Evolutionary conservation across 805 yeast genomes (phyloP), one percentile per base, ranked within the genome.

Genomic region (Saccharomycopsis olivae): DNA sequence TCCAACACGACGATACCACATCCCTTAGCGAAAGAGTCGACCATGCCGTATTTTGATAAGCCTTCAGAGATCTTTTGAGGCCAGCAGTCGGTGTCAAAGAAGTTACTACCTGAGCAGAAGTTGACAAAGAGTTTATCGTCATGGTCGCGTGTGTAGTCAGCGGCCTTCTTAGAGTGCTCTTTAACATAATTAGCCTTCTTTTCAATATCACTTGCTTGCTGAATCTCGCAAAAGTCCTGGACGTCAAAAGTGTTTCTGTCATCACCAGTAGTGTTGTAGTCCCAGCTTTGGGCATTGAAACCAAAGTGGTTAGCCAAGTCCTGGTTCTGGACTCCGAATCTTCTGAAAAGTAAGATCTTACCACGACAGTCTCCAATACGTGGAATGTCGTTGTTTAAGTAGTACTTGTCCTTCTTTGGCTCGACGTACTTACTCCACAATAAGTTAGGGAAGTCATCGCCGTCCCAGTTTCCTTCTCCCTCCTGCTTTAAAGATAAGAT

Each of bases 181-280:
- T 71, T 73, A 47, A 81, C 73, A 50, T 71, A 75, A 8, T 59
- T 58, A 15, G 72, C 66, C 55, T 82, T 82, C 50, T 66, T 71
- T 14, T 64, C 55, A 42, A 80, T 68, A 49, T 74, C 85, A 5
- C 61, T 64, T 6, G 60, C 64, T 29, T 59, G 55, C 43, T 66
- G 62, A 42, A 82, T 64, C 54, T 78, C 87, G 59, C 83, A 78
- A 62, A 66, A 80, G 57, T 82, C 92, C 58, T 82, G 92, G 14
- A 81, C 83, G 18, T 69, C 72, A 51, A 77, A 62, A 3, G 51
- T 27, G 9, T 81, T 82, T 39, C 79, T 62, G 53, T 78, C 84
- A 51, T 78, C 85, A 44, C 72, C 72, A 6, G 73, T 65, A 47
- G 80, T 68, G 57, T 79, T 78, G 59, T 78, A 76, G 24, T 57